These are phyloP conservation scores for Aspergillus sp. DNA, from an alignment of 2,329 filamentous ascomycete genomes.

Conservation along the genomic window DNA sequence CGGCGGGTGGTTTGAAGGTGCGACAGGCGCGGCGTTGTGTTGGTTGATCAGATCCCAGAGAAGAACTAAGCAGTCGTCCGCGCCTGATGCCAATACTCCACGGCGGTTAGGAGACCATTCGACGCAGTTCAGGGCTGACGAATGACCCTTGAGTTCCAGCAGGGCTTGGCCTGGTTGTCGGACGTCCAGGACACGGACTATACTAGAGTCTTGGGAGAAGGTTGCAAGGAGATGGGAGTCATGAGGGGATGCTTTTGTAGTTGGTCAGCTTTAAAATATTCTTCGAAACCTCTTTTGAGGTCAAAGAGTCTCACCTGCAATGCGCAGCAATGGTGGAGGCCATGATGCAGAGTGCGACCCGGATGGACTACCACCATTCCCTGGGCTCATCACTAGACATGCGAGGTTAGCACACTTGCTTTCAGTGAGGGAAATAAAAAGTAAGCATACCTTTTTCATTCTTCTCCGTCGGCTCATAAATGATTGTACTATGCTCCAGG, in stretches of 20 bases:
- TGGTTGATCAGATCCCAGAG: slow-evolving; percentile 86
- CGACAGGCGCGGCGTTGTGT: slow-evolving; percentile 43
- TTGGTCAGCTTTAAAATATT: too few species aligned
- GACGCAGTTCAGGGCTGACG: slow-evolving; percentile 77
- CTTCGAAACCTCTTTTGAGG: background rate
- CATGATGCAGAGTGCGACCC: slow-evolving; percentile 54
- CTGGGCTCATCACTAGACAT: slow-evolving; percentile 38
- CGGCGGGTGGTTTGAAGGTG: slow-evolving; percentile 25
- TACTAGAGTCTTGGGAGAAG: slow-evolving; percentile 84
- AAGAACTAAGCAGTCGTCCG: slow-evolving; percentile 82
- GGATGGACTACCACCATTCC: slow-evolving; percentile 57
- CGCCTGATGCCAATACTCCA: slow-evolving; percentile 83
- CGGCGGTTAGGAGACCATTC: slow-evolving; percentile 89
- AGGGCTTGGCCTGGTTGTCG: slow-evolving; percentile 92
- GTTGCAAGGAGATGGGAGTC: slow-evolving; percentile 95
- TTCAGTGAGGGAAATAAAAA: background rate
- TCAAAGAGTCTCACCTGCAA: slow-evolving; percentile 30
- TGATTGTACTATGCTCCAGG: slow-evolving; percentile 95
- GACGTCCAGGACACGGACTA: slow-evolving; percentile 92
- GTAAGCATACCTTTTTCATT: slow-evolving; percentile 52
- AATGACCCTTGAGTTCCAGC: slow-evolving; percentile 83
- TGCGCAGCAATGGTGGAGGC: slow-evolving; percentile 48
- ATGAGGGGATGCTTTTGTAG: slow-evolving; percentile 66
- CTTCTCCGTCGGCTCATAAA: slow-evolving; percentile 93
- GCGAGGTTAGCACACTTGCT: background rate